Evolutionary conservation across 1,139 yeast genomes (phyloP).

Genomic region (Diutina ranongensis): DNA sequence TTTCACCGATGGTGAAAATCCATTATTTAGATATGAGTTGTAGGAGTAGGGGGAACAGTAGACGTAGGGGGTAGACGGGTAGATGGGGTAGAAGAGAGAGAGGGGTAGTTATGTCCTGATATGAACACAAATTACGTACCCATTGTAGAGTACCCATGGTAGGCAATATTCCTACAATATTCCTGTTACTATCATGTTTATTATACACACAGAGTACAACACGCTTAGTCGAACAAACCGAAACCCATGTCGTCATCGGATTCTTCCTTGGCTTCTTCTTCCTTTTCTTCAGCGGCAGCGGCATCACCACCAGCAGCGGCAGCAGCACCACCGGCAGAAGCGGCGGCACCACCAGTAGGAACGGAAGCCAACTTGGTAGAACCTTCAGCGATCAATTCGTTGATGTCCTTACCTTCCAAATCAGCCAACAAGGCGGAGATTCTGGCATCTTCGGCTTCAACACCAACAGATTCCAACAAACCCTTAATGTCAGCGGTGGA

Average conservation of each 20-base stretch:
- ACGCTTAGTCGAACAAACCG: conserved; percentile 73
- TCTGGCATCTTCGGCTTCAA: conserved; percentile 69
- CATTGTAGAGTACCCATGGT: too few relatives aligned
- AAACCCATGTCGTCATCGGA: conserved; percentile 74
- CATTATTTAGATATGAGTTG: conserved; percentile 40
- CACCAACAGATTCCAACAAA: conserved; percentile 66
- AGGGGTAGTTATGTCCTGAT: too few relatives aligned
- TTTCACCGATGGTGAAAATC: conserved; percentile 56
- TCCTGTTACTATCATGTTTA: background rate
- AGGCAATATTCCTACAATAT: conserved; percentile 6
- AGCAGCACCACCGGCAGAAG: conserved; percentile 39
- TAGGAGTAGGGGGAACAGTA: too few relatives aligned
- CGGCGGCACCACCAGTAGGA: conserved; percentile 78
- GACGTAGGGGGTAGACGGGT: too few relatives aligned
- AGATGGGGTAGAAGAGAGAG: too few relatives aligned
- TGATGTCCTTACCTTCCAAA: conserved; percentile 67
- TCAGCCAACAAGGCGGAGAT: conserved; percentile 54
- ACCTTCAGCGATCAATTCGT: conserved; percentile 72
- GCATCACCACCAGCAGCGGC: conserved; percentile 24
- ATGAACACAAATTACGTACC: too few relatives aligned
- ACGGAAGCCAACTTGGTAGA: conserved; percentile 72
- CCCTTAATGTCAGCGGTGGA: conserved; percentile 61
- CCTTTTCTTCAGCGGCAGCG: conserved; percentile 32
- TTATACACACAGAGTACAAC: conserved; percentile 6
- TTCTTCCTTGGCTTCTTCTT: conserved; percentile 47